phyloP scores from a whole-genome alignment of 768 basidiomycete genomes.

The Lanmaoa pseudosensibilis region DNA sequence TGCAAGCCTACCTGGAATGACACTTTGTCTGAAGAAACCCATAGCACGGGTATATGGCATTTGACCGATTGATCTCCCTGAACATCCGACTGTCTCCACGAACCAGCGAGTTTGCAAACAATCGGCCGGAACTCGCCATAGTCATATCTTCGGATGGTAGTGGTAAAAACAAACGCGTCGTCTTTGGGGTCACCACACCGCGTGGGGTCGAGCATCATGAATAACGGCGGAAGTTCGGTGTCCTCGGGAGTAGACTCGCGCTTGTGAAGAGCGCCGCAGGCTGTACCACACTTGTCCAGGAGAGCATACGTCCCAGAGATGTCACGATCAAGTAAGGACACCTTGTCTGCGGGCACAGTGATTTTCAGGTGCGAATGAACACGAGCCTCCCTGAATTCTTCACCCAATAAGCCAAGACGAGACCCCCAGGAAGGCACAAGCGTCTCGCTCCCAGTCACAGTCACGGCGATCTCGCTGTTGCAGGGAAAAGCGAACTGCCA shows the following conservation, averaged over 20 bases:
- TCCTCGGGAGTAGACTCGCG: slow-evolving; percentile 47
- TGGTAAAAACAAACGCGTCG: slow-evolving; percentile 86
- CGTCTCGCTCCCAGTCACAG: slow-evolving; percentile 57
- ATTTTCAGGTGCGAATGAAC: slow-evolving; percentile 71
- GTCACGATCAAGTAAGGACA: slow-evolving; percentile 64
- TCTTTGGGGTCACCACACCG: slow-evolving; percentile 71
- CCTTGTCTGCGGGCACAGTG: slow-evolving; percentile 49
- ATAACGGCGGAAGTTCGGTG: slow-evolving; percentile 54
- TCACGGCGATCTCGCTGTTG: slow-evolving; percentile 53
- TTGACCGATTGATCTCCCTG: slow-evolving; percentile 49
- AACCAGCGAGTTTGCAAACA: slow-evolving; percentile 67
- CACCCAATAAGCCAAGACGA: slow-evolving; percentile 67
- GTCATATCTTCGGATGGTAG: slow-evolving; percentile 72
- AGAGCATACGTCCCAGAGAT: slow-evolving; percentile 79
- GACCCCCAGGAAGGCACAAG: slow-evolving; percentile 84
- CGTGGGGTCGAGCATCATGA: slow-evolving; percentile 84
- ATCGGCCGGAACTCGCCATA: slow-evolving; percentile 80
- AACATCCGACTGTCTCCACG: slow-evolving; percentile 73
- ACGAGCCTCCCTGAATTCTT: slow-evolving; percentile 62
- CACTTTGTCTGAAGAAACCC: slow-evolving; percentile 54
- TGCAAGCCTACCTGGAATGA: slow-evolving; percentile 50
- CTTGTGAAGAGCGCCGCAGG: slow-evolving; percentile 80
- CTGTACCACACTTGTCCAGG: slow-evolving; percentile 85
- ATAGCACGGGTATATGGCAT: slow-evolving; percentile 63
- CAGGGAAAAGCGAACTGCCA: slow-evolving; percentile 84